Base-by-base conservation (phyloP, 176 grass and related monocot genomes). In the Juncus inflexus region DNA sequence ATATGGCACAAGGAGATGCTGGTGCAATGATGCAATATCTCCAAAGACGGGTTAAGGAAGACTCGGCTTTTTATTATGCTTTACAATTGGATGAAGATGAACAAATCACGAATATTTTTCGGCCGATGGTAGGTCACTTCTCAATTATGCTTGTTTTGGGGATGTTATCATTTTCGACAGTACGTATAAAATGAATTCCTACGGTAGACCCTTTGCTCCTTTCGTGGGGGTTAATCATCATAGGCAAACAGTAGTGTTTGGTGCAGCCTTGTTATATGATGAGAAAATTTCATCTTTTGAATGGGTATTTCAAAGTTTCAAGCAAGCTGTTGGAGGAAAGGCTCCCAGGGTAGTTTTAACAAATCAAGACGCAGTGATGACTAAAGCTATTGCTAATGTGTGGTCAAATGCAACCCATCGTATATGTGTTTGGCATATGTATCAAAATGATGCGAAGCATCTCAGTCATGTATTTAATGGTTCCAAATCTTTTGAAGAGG, bases 141-240 rank as follows among this genome's bases (percentile, higher is more conserved):
- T 83, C 63, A 81, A 94, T 69, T 94, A 85, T 15, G 85, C 82
- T 14, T 67, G 63, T 65, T 89, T 94, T 37, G 81, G 85, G 39
- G 90, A 94, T 78, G 85, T 89, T 40, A 72, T 94, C 52, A 73
- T 85, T 42, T 89, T 89, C 67, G 85, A 94, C 40, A 85, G 81
- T 53, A 36, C 85, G 69, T 79, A 81, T 67, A 83, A 47, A 62
- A 91, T 60, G 38, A 87, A 73, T 16, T 87, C 75, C 42, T 85
- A 85, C 63, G 81, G 63, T 28, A 28, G 19, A 28, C 19, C 19
- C 19, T 28, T 28, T 28, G 19, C 19, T 28, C 19, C 19, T 28
- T 89, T 94, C 80, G 15, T 83, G 72, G 90, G 90, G 54, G 60
- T 94, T 42, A 94, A 63, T 11, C 36, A 63, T n/a, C 36, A 63